These are phyloP conservation scores for Artemisia annua DNA, from an alignment of 129 eudicot species.

Conservation along the genomic window DNA sequence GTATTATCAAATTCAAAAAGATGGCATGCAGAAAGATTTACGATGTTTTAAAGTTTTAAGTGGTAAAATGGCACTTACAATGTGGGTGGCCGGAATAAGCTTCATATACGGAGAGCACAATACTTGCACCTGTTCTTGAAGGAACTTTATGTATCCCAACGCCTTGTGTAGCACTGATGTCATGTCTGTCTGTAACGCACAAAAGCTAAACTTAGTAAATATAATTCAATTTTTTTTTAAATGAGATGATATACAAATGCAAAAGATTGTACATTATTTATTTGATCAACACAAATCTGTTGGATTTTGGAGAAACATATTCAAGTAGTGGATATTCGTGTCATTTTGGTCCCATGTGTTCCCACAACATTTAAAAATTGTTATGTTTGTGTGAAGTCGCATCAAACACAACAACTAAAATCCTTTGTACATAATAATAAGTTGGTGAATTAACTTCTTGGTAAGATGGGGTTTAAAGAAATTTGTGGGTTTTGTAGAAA, in stretches of 20 bases:
- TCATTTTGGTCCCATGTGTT: neutral
- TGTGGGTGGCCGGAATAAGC: conserved; percentile 35
- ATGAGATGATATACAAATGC: too few species aligned
- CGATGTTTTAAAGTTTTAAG: neutral
- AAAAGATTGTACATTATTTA: neutral
- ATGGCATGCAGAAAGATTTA: neutral
- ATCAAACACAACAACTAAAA: too few species aligned
- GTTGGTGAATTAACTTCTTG: too few species aligned
- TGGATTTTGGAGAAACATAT: neutral
- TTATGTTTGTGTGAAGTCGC: neutral
- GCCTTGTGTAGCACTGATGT: conserved; percentile 93
- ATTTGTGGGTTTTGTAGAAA: too few species aligned
- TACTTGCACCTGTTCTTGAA: conserved; percentile 89
- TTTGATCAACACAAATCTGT: neutral
- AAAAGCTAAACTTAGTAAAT: neutral
- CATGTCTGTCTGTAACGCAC: conserved; percentile 65
- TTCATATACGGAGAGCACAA: conserved; percentile 79
- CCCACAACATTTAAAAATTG: neutral
- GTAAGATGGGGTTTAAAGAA: too few species aligned
- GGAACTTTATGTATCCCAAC: conserved; percentile 74
- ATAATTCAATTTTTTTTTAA: too few species aligned
- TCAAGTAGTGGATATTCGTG: neutral
- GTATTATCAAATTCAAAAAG: neutral
- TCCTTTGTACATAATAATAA: too few species aligned
- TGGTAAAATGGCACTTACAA: conserved; percentile 12